phyloP scores from a whole-genome alignment of 2,329 filamentous ascomycete genomes.

The Colletotrichum eleusines region DNA sequence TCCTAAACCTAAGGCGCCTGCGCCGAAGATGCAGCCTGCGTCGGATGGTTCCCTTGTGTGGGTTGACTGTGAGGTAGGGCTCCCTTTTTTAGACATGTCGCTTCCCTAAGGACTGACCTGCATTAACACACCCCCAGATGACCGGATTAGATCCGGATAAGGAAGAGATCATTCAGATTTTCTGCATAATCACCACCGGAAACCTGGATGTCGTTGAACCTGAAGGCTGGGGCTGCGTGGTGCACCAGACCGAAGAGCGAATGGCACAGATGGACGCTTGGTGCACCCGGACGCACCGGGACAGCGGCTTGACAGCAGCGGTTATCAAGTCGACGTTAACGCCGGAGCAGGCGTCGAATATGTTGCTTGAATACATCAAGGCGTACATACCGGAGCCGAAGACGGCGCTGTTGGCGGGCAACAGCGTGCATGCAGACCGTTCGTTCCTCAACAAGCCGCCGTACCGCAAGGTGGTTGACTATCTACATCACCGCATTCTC shows the following conservation, averaged over 20 bases:
- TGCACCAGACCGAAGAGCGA: slow-evolving; percentile 78
- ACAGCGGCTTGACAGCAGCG: slow-evolving; percentile 83
- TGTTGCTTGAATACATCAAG: slow-evolving; percentile 83
- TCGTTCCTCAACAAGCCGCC: slow-evolving; percentile 82
- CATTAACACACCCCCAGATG: slow-evolving; percentile 73
- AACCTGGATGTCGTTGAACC: slow-evolving; percentile 81
- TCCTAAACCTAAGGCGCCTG: slow-evolving; percentile 18
- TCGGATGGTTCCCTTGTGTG: slow-evolving; percentile 77
- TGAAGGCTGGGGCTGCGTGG: slow-evolving; percentile 81
- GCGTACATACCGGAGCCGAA: slow-evolving; percentile 74
- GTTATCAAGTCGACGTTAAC: slow-evolving; percentile 81
- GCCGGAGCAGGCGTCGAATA: slow-evolving; percentile 76
- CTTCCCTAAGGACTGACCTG: neutral
- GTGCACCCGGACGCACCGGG: slow-evolving; percentile 84
- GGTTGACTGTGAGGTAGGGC: slow-evolving; percentile 77
- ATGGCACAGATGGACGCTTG: slow-evolving; percentile 88
- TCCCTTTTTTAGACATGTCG: neutral
- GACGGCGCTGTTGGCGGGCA: slow-evolving; percentile 84
- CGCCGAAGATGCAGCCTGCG: slow-evolving; percentile 26
- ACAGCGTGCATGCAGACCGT: slow-evolving; percentile 91
- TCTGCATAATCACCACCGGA: slow-evolving; percentile 89
- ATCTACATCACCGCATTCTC: slow-evolving; percentile 90
- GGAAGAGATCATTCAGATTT: slow-evolving; percentile 91
- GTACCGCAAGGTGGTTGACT: slow-evolving; percentile 78
- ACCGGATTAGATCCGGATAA: slow-evolving; percentile 82